Percentiles rank a stretch among this genome's conserved stretches.
These are phyloP conservation scores for Tolypocladium sp. DNA, from an alignment of 2,329 filamentous ascomycete species.

Conservation along the genomic window DNA sequence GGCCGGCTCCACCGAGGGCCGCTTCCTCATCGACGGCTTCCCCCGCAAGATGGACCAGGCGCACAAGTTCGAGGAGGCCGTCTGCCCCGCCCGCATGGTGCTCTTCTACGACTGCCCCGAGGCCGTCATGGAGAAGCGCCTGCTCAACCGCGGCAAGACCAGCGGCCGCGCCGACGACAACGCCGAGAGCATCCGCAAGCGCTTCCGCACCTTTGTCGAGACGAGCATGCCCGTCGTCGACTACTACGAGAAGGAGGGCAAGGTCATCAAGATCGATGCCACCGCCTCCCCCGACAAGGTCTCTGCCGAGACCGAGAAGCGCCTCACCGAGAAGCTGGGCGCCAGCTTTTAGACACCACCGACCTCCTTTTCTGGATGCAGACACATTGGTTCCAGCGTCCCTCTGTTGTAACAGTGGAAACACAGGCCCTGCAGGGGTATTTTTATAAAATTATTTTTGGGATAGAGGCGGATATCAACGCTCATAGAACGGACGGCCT, in stretches of 20 bases:
- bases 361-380: background rate
- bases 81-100: conserved; percentile 76
- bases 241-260: conserved; percentile 65
- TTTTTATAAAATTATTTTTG: background rate
- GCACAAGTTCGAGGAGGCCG: conserved; percentile 80
- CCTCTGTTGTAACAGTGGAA: background rate
- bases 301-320: conserved; percentile 41
- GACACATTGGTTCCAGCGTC: background rate
- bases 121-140: conserved; percentile 71
- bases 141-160: conserved; percentile 87
- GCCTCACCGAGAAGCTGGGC: conserved; percentile 40
- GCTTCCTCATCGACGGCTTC: conserved; percentile 78
- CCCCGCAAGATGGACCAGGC: conserved; percentile 97
- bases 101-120: conserved; percentile 94
- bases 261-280: conserved; percentile 74
- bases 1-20: conserved; percentile 40
- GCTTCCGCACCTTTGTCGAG: conserved; percentile 88
- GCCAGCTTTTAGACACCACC: conserved; percentile 14
- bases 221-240: conserved; percentile 97
- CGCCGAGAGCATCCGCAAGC: conserved; percentile 88
- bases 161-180: conserved; percentile 91
- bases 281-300: conserved; percentile 56
- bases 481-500: background rate
- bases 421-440: background rate
- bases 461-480: background rate